Percentiles rank a stretch among this genome's conserved stretches.
Conservation (phyloP, 495 filamentous ascomycete species). For the Amphirosellinia nigrospora region DNA sequence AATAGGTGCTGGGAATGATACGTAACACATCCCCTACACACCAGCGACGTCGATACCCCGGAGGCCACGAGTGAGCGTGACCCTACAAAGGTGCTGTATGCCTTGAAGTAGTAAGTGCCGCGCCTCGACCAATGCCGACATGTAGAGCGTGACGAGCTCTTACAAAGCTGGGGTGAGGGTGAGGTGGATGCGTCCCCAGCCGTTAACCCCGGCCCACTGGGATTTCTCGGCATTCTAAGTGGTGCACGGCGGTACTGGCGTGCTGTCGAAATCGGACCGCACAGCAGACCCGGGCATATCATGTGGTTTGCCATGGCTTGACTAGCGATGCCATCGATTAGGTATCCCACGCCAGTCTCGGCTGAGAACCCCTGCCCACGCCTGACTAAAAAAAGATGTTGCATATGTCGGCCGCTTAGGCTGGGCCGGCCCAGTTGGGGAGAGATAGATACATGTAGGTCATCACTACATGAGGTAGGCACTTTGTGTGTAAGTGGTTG, state of each 20-base stretch:
- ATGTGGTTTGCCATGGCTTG: slow-evolving; percentile 4
- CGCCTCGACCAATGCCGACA: slow-evolving; percentile 20
- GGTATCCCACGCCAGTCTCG: slow-evolving; percentile 13
- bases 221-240: slow-evolving; percentile 11
- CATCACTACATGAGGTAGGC: slow-evolving; percentile 7
- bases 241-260: slow-evolving; percentile 1
- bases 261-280: slow-evolving; percentile 20
- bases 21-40: slow-evolving; percentile 15
- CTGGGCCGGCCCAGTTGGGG: slow-evolving; percentile 17
- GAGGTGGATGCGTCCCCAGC: slow-evolving; percentile 10
- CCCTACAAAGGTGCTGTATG: background rate
- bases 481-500: slow-evolving; percentile 21
- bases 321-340: background rate
- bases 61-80: slow-evolving; percentile 5
- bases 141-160: slow-evolving; percentile 18
- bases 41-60: background rate
- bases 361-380: slow-evolving; percentile 14
- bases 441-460: slow-evolving; percentile 5
- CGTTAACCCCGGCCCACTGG: slow-evolving; percentile 2
- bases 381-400: slow-evolving; percentile 25
- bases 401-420: slow-evolving; percentile 19
- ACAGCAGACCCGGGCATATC: slow-evolving; percentile 16
- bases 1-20: slow-evolving; percentile 7
- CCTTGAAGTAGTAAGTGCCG: slow-evolving; percentile 22
- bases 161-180: background rate